Conservation (phyloP, 768 basidiomycete species). For the Asterophora parasitica region DNA sequence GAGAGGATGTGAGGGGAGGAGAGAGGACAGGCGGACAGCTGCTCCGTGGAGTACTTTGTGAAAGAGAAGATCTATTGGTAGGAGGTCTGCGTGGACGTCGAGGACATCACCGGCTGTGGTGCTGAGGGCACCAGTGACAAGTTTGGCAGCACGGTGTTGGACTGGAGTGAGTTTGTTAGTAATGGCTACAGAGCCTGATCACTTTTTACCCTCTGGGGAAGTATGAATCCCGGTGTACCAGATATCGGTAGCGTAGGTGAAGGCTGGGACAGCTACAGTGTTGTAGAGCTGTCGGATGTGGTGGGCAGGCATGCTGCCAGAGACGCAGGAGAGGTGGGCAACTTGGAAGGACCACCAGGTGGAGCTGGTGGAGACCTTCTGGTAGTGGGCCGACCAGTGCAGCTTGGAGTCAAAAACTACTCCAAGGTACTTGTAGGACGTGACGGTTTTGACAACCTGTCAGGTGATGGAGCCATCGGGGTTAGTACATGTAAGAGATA, state of each 20-base stretch:
- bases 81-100: conserved; percentile 10
- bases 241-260: conserved; percentile 6
- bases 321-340: neutral
- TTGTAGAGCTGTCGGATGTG: conserved; percentile 8
- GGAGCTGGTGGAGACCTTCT: conserved; percentile 2
- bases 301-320: neutral
- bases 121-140: conserved; percentile 5
- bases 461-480: neutral
- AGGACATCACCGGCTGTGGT: conserved; percentile 5
- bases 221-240: neutral
- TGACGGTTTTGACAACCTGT: neutral
- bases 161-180: conserved; percentile 2
- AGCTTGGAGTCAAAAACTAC: conserved; percentile 6
- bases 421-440: neutral
- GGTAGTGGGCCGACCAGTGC: conserved; percentile 10
- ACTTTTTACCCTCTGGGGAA: conserved; percentile 3
- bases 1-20: conserved; percentile 11
- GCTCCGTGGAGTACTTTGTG: neutral
- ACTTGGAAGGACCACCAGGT: conserved; percentile 6
- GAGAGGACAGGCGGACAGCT: conserved; percentile 1
- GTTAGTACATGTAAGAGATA: neutral
- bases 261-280: conserved; percentile 4
- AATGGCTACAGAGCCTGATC: conserved; percentile 1
- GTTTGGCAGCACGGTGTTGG: conserved; percentile 1
- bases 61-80: conserved; percentile 2